These are phyloP conservation scores for Claviceps monticola DNA, from an alignment of 2,329 filamentous ascomycete genomes.

Conservation along the genomic window DNA sequence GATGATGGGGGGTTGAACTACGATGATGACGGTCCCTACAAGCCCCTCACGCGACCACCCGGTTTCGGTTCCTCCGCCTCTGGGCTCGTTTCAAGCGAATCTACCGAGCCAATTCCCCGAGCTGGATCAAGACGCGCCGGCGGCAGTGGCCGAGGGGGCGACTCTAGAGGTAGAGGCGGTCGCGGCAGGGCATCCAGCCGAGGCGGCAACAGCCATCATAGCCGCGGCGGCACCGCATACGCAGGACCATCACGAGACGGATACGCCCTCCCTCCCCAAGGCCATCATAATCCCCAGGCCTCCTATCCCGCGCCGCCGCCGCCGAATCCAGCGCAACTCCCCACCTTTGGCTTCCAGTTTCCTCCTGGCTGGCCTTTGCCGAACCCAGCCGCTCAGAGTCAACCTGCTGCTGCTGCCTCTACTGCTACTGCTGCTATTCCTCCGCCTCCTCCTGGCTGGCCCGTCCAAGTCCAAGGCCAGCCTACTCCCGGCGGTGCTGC, in stretches of 20 bases:
- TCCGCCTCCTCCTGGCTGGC: constrained; percentile 24
- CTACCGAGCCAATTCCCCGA: constrained; percentile 19
- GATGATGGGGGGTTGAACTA: constrained; percentile 44
- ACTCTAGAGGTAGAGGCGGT: constrained; percentile 23
- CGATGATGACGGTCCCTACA: constrained; percentile 57
- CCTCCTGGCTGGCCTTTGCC: constrained; percentile 27
- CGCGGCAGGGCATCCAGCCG: constrained; percentile 28
- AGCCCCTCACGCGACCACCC: constrained; percentile 52
- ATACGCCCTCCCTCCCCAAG: constrained; percentile 26
- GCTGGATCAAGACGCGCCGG: constrained; percentile 13
- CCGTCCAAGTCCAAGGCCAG: constrained; percentile 10
- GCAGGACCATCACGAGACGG: constrained; percentile 21
- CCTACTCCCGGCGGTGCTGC: constrained; percentile 22
- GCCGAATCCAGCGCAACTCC: constrained; percentile 10
- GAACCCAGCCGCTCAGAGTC: constrained; percentile 7
- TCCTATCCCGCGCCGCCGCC: constrained; percentile 16
- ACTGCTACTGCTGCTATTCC: constrained; percentile 23
- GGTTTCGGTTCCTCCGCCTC: constrained; percentile 35
- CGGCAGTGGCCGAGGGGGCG: constrained; percentile 25
- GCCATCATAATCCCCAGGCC: constrained; percentile 14
- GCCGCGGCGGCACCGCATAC: constrained; percentile 18
- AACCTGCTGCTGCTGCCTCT: constrained; percentile 5
- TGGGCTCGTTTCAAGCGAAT: constrained; percentile 29
- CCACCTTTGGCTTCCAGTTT: constrained; percentile 30
- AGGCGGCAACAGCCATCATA: constrained; percentile 25